A percentile compares a stretch with the other conserved stretches of the same genome.
Conservation (phyloP, 441 rosid species). For the Manihot esculenta region DNA sequence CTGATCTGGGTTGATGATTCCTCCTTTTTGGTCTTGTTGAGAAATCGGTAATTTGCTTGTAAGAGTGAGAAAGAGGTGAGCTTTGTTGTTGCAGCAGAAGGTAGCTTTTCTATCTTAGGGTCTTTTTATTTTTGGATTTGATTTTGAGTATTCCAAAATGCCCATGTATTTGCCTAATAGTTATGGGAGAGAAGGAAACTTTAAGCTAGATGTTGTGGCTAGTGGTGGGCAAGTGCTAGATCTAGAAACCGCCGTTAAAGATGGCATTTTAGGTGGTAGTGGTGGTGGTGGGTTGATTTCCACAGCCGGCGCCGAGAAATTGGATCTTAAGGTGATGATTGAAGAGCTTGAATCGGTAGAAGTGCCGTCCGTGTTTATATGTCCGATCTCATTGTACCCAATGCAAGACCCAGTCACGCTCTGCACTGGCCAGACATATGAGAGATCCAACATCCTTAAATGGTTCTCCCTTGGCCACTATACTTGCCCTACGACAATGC, state of each 20-base stretch:
- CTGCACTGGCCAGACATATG: conserved; percentile 94
- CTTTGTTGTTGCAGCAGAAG: conserved; percentile 36
- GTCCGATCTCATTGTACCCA: conserved; percentile 90
- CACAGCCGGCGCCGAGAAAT: conserved; percentile 43
- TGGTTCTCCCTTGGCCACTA: conserved; percentile 82
- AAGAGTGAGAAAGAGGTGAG: conserved; percentile 20
- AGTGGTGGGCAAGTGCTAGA: conserved; percentile 73
- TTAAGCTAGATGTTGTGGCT: conserved; percentile 42
- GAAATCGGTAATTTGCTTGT: conserved; percentile 13
- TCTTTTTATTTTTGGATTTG: conserved; percentile 7
- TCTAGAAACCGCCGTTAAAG: conserved; percentile 84
- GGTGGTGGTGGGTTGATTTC: conserved; percentile 38
- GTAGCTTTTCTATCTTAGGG: conserved; percentile 21
- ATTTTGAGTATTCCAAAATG: conserved; percentile 31
- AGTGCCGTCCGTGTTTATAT: conserved; percentile 81
- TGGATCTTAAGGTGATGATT: conserved; percentile 82
- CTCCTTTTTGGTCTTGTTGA: conserved; percentile 29
- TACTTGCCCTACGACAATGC: conserved; percentile 98
- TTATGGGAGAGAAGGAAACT: conserved; percentile 30
- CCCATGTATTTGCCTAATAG: conserved; percentile 54
- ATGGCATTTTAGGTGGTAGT: conserved; percentile 68
- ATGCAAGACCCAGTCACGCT: conserved; percentile 94
- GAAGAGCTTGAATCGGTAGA: conserved; percentile 70
- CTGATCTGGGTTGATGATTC: conserved; percentile 37
- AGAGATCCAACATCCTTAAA: conserved; percentile 79